Evolutionary conservation across 2,329 filamentous ascomycete genomes (phyloP), one percentile per base, ranked within the genome.

Genomic region (Phoma sp.): DNA sequence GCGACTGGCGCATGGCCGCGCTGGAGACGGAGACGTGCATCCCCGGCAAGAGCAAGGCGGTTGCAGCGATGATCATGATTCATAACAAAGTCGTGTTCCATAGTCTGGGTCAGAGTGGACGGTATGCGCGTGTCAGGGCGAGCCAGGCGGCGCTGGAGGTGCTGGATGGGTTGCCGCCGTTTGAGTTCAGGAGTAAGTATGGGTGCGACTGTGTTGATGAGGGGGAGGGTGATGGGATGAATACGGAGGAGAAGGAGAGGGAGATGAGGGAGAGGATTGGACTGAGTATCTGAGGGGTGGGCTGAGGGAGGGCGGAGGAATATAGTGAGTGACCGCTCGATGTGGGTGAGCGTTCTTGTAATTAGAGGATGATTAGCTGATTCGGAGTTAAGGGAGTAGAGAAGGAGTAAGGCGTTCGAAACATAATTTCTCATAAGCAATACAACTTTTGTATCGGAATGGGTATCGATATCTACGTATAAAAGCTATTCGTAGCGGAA

Each of bases 31-130:
- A 74, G 1, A 78, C 78, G 1, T 77, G 84, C 62, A 73, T 83
- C 2, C 68, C 79, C 61, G 78, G 40, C 56, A 76, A 47, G 68
- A 77, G 33, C 66, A 72, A 42, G 58, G 65, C 72, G 26, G 83
- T 93, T 5, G 78, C 91, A 0, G 89, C 88, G 6, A 91, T 85
- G 20, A 81, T 96, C 7, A 81, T 96, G 69, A 82, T 97, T 12
- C 93, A 98, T 68, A 83, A 86, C 11, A 73, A 81, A 34, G 83
- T 92, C 9, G 74, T 91, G n/a, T 84, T 86, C 1, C 80, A 86
- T 58, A 84, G 81, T 1, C 78, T 80, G 29, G 84, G 84, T 1
- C 84, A 81, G 60, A 92, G 87, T 43, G 83, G 84, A 0, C 81
- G 89, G 39, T 90, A 92, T 74, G 92, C 91, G 0, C 93, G 92